Evolutionary conservation across 1,139 yeast species (phyloP).

Genomic region (Zhuliangozyma blackwelliae): DNA sequence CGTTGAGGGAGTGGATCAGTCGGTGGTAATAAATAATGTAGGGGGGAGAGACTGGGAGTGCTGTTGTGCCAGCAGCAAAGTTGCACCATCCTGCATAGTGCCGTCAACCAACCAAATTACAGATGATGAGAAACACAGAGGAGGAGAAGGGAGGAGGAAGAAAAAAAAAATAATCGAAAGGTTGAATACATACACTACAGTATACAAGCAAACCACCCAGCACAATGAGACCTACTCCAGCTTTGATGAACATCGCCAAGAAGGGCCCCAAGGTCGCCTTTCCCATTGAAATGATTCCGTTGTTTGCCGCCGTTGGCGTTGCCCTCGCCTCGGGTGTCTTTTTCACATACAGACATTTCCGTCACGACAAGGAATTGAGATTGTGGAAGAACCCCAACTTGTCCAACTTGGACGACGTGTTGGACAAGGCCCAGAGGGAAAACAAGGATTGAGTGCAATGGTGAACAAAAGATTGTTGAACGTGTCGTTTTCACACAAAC

Average conservation of each 20-base stretch:
- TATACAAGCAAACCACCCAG: neutral
- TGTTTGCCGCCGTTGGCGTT: slow-evolving; percentile 56
- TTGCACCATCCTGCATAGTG: slow-evolving; percentile 1
- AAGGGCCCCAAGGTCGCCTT: slow-evolving; percentile 22
- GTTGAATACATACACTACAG: neutral
- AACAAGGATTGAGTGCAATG: slow-evolving; percentile 16
- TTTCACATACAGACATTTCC: slow-evolving; percentile 71
- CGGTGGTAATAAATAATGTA: slow-evolving; percentile 29
- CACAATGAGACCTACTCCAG: slow-evolving; percentile 53
- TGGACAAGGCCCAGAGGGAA: slow-evolving; percentile 45
- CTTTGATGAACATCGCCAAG: slow-evolving; percentile 47
- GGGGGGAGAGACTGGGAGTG: slow-evolving; percentile 1
- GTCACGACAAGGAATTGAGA: slow-evolving; percentile 64
- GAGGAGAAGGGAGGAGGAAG: neutral
- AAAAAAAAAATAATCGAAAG: neutral
- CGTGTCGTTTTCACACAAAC: neutral
- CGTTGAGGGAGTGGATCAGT: slow-evolving; percentile 42
- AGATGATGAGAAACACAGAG: slow-evolving; percentile 1
- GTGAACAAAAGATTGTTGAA: neutral
- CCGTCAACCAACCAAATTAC: slow-evolving; percentile 3
- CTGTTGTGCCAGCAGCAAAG: slow-evolving; percentile 7
- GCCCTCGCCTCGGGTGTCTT: slow-evolving; percentile 62
- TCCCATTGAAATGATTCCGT: slow-evolving; percentile 79
- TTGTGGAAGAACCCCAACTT: slow-evolving; percentile 63
- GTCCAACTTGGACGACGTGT: slow-evolving; percentile 54